These are phyloP conservation scores for Trichocladium antarcticum DNA, from an alignment of 495 filamentous ascomycete genomes.

Conservation along the genomic window DNA sequence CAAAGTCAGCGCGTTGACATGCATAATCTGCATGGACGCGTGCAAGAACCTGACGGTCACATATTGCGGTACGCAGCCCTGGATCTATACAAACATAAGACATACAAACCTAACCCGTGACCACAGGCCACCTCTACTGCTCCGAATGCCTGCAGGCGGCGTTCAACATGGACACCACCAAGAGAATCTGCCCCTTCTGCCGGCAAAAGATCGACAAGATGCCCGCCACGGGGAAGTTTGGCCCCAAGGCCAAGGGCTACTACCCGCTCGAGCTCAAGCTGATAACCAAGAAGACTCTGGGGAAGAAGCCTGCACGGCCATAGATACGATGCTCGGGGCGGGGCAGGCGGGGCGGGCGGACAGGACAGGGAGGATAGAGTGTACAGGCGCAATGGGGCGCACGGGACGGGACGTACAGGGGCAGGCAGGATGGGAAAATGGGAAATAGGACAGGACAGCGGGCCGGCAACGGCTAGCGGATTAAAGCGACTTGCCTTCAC, in stretches of 20 bases:
- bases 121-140: slow-evolving; percentile 73
- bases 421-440: no score
- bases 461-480: no score
- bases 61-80: slow-evolving; percentile 58
- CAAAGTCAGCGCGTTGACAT: slow-evolving; percentile 50
- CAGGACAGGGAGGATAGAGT: neutral
- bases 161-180: slow-evolving; percentile 47
- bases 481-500: no score
- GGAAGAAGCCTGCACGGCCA: slow-evolving; percentile 23
- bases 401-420: no score
- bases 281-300: slow-evolving; percentile 39
- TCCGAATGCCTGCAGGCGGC: slow-evolving; percentile 68
- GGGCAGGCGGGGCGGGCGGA: neutral
- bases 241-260: slow-evolving; percentile 31
- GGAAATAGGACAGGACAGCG: no score
- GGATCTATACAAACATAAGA: neutral
- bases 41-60: slow-evolving; percentile 64
- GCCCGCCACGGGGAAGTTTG: slow-evolving; percentile 29
- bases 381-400: no score
- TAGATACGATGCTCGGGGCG: no score
- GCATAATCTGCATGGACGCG: slow-evolving; percentile 80
- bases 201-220: slow-evolving; percentile 46
- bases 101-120: neutral
- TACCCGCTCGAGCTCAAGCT: slow-evolving; percentile 54
- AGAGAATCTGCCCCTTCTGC: slow-evolving; percentile 43